A percentile compares a stretch with the other conserved stretches of the same genome.
Conservation (phyloP, 2,329 filamentous ascomycete genomes). For the Hymenoscyphus scutula region DNA sequence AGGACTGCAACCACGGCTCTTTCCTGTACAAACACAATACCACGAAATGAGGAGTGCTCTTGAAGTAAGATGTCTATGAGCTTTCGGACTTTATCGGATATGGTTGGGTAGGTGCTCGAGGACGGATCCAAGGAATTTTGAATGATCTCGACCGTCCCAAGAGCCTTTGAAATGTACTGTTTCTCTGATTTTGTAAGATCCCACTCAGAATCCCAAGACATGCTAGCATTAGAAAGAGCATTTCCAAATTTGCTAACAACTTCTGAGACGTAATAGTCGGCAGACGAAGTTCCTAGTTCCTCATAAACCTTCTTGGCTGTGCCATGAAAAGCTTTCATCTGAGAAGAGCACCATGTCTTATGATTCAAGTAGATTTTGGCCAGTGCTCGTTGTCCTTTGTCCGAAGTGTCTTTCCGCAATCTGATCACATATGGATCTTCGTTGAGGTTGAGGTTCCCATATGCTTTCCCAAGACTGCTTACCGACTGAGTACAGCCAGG, state of each 20-base stretch:
- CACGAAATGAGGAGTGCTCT: conserved; percentile 43
- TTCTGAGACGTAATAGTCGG: conserved; percentile 60
- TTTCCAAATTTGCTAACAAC: conserved; percentile 46
- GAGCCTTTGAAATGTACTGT: conserved; percentile 50
- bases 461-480: conserved; percentile 23
- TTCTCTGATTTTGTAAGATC: conserved; percentile 47
- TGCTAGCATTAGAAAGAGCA: conserved; percentile 39
- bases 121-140: conserved; percentile 26
- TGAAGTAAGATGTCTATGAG: conserved; percentile 55
- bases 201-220: conserved; percentile 41
- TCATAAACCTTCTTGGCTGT: conserved; percentile 50
- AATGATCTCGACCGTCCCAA: conserved; percentile 40
- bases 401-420: conserved; percentile 44
- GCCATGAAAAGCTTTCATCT: conserved; percentile 54
- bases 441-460: conserved; percentile 50
- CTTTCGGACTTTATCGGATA: conserved; percentile 57
- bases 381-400: conserved; percentile 42
- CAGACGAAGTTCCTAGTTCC: conserved; percentile 67
- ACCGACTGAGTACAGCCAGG: conserved; percentile 21
- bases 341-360: conserved; percentile 52
- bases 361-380: conserved; percentile 41
- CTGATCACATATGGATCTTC: conserved; percentile 59
- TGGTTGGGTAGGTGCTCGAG: conserved; percentile 16
- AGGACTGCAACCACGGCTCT: conserved; percentile 60
- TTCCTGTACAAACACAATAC: conserved; percentile 68